A percentile compares a stretch with the other conserved stretches of the same genome.
Conservation (phyloP, 2,329 filamentous ascomycete species). For the Hypoxylon sp. region DNA sequence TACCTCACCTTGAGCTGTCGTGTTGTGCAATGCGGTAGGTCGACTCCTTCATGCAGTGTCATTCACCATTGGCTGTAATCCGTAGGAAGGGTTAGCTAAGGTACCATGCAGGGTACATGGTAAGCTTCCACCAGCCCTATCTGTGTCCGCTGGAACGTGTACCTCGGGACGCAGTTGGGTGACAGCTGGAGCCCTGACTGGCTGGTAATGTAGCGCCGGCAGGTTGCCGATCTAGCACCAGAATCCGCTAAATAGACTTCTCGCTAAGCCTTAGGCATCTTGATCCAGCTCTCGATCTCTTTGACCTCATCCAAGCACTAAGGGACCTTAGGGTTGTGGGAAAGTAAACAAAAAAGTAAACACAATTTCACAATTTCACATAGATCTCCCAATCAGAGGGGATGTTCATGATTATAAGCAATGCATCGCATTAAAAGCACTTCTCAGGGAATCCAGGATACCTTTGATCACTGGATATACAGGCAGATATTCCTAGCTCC, state of each 20-base stretch:
- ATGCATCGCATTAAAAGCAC: background rate
- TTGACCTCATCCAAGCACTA: background rate
- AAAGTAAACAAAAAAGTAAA: background rate
- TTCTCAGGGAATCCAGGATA: background rate
- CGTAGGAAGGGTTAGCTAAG: conserved; percentile 3
- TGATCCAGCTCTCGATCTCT: background rate
- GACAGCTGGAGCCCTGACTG: conserved; percentile 2
- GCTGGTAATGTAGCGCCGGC: conserved; percentile 23
- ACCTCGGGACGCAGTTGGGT: background rate
- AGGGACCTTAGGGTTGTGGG: background rate
- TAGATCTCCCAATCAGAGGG: too few species aligned
- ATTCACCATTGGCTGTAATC: conserved; percentile 32
- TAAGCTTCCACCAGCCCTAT: conserved; percentile 13
- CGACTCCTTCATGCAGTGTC: conserved; percentile 29
- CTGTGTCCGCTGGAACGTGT: background rate
- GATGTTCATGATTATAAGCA: background rate
- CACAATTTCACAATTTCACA: background rate
- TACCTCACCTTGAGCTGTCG: conserved; percentile 24
- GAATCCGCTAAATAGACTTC: conserved; percentile 37
- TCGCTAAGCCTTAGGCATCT: background rate
- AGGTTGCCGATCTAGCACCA: conserved; percentile 32
- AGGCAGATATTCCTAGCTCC: conserved; percentile 2
- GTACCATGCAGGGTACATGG: conserved; percentile 13
- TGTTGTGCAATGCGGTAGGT: conserved; percentile 16
- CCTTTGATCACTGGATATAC: background rate